Base-by-base conservation (phyloP, 1,139 yeast genomes). In the Pneumocystis jirovecii region DNA sequence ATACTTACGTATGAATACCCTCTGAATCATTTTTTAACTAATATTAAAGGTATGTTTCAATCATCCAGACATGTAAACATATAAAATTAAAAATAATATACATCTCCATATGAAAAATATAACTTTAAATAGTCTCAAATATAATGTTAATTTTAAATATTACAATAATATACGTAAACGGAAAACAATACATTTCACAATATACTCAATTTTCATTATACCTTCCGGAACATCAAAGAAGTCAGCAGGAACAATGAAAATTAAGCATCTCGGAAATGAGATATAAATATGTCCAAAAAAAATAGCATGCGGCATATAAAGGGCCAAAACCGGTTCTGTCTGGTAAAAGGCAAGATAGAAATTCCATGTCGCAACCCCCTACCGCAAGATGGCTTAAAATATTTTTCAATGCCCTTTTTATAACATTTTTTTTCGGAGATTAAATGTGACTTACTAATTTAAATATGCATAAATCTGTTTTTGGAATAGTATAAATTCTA, bases 1-100 rank as follows among this genome's bases (percentile, higher is more conserved):
- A 68, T 84, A 85, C 73, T 85, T 84, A 25, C 73, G 77, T 67
- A 63, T 63, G 61, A 65, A 65, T 64, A 50, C n/a, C 25, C 25
- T 50, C 8, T 7, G 25, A 50, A 4, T 34, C 8, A 5, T 50
- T 50, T n/a, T 50, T 29, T 25, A 50, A 25, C 57, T 50, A 50
- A 50, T 25, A 25, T 19, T n/a, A 10, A 5, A 50, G 57, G 57
- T n/a, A 50, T 50, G 57, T 25, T 21, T 50, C 34, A 50, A 25
- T 50, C 17, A 25, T 12, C 34, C 6, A 50, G 10, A 12, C 17
- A 45, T 21, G 15, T 31, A 15, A 25, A 50, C n/a, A 25, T 50
- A 10, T 25, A 25, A n/a, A n/a, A 6, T 17, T 15, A 15, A 40
- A 17, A 17, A 39, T 39, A 34, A 50, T 25, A 21, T 31, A 25